Base-by-base conservation (phyloP, 1,284 basidiomycete species). In the Inonotus hispidus region DNA sequence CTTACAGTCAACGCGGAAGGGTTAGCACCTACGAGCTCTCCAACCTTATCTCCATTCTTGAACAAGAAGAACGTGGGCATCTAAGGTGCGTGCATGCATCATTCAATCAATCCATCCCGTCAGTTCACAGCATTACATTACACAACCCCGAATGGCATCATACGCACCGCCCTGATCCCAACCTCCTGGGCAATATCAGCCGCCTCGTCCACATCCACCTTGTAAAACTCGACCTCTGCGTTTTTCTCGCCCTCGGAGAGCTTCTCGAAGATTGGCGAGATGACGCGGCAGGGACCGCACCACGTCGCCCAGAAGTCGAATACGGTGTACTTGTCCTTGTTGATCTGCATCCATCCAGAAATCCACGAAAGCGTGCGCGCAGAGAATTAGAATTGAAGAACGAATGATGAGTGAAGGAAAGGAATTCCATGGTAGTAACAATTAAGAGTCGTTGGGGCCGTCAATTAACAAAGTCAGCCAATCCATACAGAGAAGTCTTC, bases 11-110 rank as follows among this genome's bases (percentile, higher is more conserved):
- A 46, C 13, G 4, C 32, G 3, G 45, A 8, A 13, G 62, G 58
- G 67, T 75, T 78, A 45, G 89, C 90, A 63, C 90, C 90, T 55
- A 85, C 79, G 59, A 87, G 69, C 35, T 84, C 80, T 52, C 79
- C 79, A 63, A 87, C 71, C 72, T 84, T 82, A 68, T 82, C 66
- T 50, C 89, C 89, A 65, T 83, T 78, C 77, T 88, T 82, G 81
- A 85, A 92, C 38, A 82, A 78, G 60, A 83, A 74, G 77, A 92
- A 93, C 2, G 90, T 91, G 16, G 91, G 91, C 84, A 93, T 88
- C 74, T 82, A 62, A 14, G 61, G 35, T 47, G 45, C 39, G 21
- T 37, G 13, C 13, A 23, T 39, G 25, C 38, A 10, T 27, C 58
- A 32, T 32, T 8, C 32, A 32, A 32, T 32, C 32, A 32, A 8